Conservation (phyloP, 768 basidiomycete species). For the Kwoniella sp. region DNA sequence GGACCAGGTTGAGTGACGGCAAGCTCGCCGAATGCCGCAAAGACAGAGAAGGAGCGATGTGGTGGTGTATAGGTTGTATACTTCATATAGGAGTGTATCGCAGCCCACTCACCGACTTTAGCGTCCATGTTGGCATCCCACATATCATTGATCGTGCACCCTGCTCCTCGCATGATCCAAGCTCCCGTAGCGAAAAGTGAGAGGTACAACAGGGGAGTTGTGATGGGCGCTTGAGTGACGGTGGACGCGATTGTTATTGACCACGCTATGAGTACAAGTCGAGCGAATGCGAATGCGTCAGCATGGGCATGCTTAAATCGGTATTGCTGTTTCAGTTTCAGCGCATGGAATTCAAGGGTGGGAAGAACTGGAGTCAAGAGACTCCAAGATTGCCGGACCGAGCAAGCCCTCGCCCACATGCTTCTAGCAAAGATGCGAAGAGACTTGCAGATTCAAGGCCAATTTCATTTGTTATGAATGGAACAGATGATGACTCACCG, state of each 20-base stretch:
- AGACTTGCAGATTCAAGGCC: too few relatives aligned
- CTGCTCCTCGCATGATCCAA: constrained; percentile 93
- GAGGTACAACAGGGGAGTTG: constrained; percentile 72
- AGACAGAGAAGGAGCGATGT: background rate
- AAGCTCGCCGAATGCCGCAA: too few relatives aligned
- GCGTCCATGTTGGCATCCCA: constrained; percentile 93
- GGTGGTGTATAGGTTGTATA: too few relatives aligned
- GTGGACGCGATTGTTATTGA: constrained; percentile 96
- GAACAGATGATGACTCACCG: constrained; percentile 61
- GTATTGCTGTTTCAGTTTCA: too few relatives aligned
- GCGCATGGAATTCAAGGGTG: too few relatives aligned
- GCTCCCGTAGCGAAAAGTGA: constrained; percentile 86
- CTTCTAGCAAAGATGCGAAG: too few relatives aligned
- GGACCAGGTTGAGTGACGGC: too few relatives aligned
- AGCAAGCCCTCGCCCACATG: too few relatives aligned
- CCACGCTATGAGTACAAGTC: constrained; percentile 71
- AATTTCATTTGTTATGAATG: too few relatives aligned
- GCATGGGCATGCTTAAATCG: too few relatives aligned
- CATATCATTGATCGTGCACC: constrained; percentile 98
- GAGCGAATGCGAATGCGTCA: background rate
- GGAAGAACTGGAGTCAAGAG: too few relatives aligned
- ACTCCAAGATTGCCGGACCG: too few relatives aligned
- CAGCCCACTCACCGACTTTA: constrained; percentile 70
- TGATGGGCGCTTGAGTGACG: constrained; percentile 67
- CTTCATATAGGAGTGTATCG: background rate